Evolutionary conservation across 202 grass and related monocot species (phyloP), one percentile per base, ranked within the genome.

Genomic region (Hordeum pubiflorum): DNA sequence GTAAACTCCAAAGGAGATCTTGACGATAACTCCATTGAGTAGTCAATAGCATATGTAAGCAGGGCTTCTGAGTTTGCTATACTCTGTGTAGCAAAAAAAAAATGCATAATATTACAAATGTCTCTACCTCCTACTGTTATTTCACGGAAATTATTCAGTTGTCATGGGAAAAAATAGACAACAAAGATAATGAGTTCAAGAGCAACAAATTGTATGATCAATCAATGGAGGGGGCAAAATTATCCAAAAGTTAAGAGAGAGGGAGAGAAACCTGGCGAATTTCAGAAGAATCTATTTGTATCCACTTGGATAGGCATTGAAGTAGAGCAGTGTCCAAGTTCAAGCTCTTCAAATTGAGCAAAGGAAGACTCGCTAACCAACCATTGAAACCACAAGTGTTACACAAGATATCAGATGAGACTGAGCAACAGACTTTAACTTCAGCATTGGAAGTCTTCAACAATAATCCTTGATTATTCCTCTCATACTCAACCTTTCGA

Each of bases 291-390:
- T 89, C 84, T 59, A 58, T 79, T 17, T 74, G 86, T 64, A 85
- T 84, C 66, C 82, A 86, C 21, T 80, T 87, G 38, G 85, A 83
- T 39, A 97, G 63, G 33, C 78, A 62, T 68, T 90, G 48, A 72
- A 97, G 92, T 80, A 97, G 91, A 79, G 87, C 81, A 39, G 84
- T 81, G 80, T 94, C 92, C 86, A 94, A 75, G 60, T 79, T 91
- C 86, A 91, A 80, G 75, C 92, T 94, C 86, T 89, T 97, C 69
- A 97, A 75, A 77, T 97, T 91, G 69, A 94, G 88, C 75, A 97
- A 89, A 82, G 90, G 88, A 84, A 97, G 81, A 78, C 86, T 83
- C 3, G 74, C 78, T 72, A 87, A 68, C 94, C 92, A 97, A 82
- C 82, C 80, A 9, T 58, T 72, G 74, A 97, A 89, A 70, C 84